Evolutionary conservation across 352 stramenopile genomes (phyloP), one percentile per base, ranked within the genome.

Genomic region (Thraustochytrium sp.): DNA sequence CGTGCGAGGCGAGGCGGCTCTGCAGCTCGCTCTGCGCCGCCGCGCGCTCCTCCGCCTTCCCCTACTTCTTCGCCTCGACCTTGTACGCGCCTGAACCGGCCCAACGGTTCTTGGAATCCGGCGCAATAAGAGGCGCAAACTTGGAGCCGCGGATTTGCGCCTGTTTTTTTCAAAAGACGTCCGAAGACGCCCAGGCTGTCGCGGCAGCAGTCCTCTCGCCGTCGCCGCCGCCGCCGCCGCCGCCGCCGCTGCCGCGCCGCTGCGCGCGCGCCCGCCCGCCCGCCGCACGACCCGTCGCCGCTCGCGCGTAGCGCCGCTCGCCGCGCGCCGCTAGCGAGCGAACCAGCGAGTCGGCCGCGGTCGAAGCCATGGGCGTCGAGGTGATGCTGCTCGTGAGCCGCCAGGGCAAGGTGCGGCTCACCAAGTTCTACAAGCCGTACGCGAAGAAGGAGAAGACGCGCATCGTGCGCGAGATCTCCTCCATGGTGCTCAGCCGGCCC

Each of bases 361-460:
- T 31, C 51, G 51, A 26, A 13, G 53, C 18, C 31, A 61, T 63
- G 82, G 59, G 87, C 92, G 95, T 97, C 82, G 90, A 96, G 82
- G 88, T 92, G 1, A 85, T 97, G 49, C 87, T 97, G 55, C 89
- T 97, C 9, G 90, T 96, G 85, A 96, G 90, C 78, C 92, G 93
- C 65, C 93, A 97, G 87, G 93, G 93, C 85, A 97, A 97, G 88
- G 94, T 94, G 73, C 92, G 93, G 42, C 88, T 97, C 3, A 89
- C 91, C 85, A 96, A 96, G 86, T 97, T 92, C 90, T 97, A 97
- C 87, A 87, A 91, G 2, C 18, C 9, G 13, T 82, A 54, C 29
- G n/a, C 46, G 53, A 65, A 87, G 73, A 86, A 68, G 49, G 46
- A 94, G 84, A 94, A 93, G 89, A 90, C 89, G 85, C 91, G 92